Evolutionary conservation across 1,284 basidiomycete species (phyloP), one percentile per base, ranked within the genome.

Genomic region (Malassezia psittaci): DNA sequence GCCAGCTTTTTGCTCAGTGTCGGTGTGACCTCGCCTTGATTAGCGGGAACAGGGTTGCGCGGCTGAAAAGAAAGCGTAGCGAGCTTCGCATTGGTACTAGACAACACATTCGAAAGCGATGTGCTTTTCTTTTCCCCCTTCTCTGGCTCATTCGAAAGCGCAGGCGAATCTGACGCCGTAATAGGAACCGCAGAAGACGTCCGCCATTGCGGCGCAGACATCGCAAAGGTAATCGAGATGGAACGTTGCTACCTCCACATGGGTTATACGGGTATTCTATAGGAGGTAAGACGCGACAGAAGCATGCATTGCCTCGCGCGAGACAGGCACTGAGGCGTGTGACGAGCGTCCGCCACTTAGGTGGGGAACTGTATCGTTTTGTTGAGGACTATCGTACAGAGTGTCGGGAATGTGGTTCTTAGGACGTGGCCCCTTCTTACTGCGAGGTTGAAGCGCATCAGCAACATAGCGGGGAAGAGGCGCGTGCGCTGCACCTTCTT

Each of bases 61-160:
- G 55, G 55, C 35, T 57, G 55, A 47, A 57, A 57, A 44, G 55
- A 57, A 13, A 57, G 50, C 21, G 40, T 51, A 5, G 49, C 55
- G 11, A 57, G 50, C 13, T 50, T 51, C 12, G 55, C 50, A 21
- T 52, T 52, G 19, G 55, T 42, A 41, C 50, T 48, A 18, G 50
- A 52, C 8, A 57, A 32, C 29, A 52, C 48, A 24, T 57, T 57
- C 19, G 55, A 57, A 5, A 57, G 50, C n/a, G 55, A 48, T 2
- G 55, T 57, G 33, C 55, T 48, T 18, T 32, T 50, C 32, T 42
- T 37, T 16, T 33, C 13, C 8, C 32, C 52, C n/a, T 10, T 24
- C 36, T 35, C 45, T 39, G 16, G 21, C 13, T 32, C 41, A 1
- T 43, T 32, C 41, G 12, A 5, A 12, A 24, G 18, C 41, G 16